Percentiles rank a stretch among this genome's conserved stretches.
phyloP scores from a whole-genome alignment of 768 basidiomycete species.

The Xerocomellus amylosporus region DNA sequence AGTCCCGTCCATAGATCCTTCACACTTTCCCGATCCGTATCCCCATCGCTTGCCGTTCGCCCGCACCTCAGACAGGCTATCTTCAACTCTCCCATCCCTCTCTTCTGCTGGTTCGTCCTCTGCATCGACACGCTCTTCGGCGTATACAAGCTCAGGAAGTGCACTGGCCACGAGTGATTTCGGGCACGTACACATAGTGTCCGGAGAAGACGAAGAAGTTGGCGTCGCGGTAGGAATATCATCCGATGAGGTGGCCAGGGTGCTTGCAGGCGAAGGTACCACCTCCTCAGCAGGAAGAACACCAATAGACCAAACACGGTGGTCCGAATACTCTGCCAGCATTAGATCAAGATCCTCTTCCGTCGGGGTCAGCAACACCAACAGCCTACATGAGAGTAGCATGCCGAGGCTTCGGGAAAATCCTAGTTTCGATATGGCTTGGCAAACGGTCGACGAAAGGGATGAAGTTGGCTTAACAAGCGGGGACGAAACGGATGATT shows the following conservation, averaged over 20 bases:
- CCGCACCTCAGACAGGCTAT: slow-evolving; percentile 33
- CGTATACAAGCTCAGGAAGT: slow-evolving; percentile 72
- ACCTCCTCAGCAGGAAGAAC: slow-evolving; percentile 46
- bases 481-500: slow-evolving; percentile 48
- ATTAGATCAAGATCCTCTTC: slow-evolving; percentile 72
- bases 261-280: slow-evolving; percentile 52
- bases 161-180: slow-evolving; percentile 58
- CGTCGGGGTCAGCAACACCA: slow-evolving; percentile 46
- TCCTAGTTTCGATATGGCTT: slow-evolving; percentile 73
- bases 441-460: slow-evolving; percentile 70
- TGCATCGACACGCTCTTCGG: slow-evolving; percentile 70
- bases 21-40: slow-evolving; percentile 71
- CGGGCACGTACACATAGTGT: slow-evolving; percentile 62
- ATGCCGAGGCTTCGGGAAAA: slow-evolving; percentile 54
- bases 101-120: slow-evolving; percentile 72
- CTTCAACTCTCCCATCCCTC: slow-evolving; percentile 51
- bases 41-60: slow-evolving; percentile 54
- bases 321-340: slow-evolving; percentile 71
- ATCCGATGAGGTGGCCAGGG: slow-evolving; percentile 61
- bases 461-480: slow-evolving; percentile 63
- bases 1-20: slow-evolving; percentile 53
- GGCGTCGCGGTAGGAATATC: slow-evolving; percentile 56
- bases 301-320: slow-evolving; percentile 62
- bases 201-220: slow-evolving; percentile 54
- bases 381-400: slow-evolving; percentile 39